These are phyloP conservation scores for Heritiera fomes DNA, from an alignment of 345 rosid genomes.

Conservation along the genomic window DNA sequence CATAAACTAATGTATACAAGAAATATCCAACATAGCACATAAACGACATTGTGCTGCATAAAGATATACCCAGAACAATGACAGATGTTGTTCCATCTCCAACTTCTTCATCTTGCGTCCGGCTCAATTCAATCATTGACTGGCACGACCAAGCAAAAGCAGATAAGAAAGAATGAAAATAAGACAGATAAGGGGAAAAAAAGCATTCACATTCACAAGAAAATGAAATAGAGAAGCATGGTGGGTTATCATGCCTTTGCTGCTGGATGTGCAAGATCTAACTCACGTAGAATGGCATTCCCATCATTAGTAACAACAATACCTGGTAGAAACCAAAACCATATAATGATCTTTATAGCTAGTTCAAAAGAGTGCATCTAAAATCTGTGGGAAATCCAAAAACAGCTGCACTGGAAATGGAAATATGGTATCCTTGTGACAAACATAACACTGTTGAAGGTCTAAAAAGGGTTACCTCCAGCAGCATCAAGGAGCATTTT, in stretches of 20 bases:
- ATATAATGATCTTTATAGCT: not conserved
- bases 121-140: conserved; percentile 97
- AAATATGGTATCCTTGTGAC: not conserved
- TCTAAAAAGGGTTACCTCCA: conserved; percentile 55
- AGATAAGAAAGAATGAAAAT: not conserved
- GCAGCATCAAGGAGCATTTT: conserved; percentile 93
- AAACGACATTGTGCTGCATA: not conserved
- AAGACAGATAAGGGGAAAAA: not conserved
- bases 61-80: conserved; percentile 76
- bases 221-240: not conserved
- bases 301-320: conserved; percentile 97
- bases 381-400: not conserved
- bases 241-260: conserved; percentile 62
- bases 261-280: conserved; percentile 92
- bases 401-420: not conserved
- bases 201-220: not conserved
- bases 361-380: not conserved
- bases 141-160: conserved; percentile 31
- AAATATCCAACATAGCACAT: not conserved
- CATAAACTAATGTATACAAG: not conserved
- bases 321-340: conserved; percentile 42
- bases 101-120: conserved; percentile 97
- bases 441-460: not conserved
- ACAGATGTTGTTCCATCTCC: conserved; percentile 99
- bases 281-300: conserved; percentile 89